Percentiles rank a stretch among this genome's conserved stretches.
These are phyloP conservation scores for Acanthamoeba culbertsoni DNA, from an alignment of 208 protist genomes.

Conservation along the genomic window DNA sequence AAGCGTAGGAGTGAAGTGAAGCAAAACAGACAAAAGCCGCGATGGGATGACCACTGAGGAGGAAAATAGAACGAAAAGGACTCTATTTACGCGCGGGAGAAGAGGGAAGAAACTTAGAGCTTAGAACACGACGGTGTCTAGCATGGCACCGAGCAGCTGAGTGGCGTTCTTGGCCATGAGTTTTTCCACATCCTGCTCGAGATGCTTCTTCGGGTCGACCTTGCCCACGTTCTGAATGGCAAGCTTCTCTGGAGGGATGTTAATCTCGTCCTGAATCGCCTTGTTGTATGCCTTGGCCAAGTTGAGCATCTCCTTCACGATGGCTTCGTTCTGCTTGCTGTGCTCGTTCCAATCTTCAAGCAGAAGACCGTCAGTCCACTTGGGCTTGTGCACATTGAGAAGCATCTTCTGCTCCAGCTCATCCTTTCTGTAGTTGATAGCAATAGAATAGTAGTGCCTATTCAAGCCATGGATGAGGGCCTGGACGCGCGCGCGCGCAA, in stretches of 20 bases:
- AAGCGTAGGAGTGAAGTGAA: conserved; percentile 52
- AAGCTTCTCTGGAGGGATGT: conserved; percentile 83
- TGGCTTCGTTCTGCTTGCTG: conserved; percentile 84
- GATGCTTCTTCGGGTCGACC: conserved; percentile 90
- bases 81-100: conserved; percentile 10
- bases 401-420: conserved; percentile 99
- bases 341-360: conserved; percentile 88
- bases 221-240: conserved; percentile 87
- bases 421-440: conserved; percentile 99
- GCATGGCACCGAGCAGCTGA: conserved; percentile 90
- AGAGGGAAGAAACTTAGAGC: neutral
- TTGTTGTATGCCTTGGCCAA: conserved; percentile 90
- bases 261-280: conserved; percentile 87
- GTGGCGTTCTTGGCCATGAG: conserved; percentile 91
- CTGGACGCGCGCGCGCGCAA: no score
- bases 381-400: conserved; percentile 99
- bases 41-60: neutral
- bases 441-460: conserved; percentile 99
- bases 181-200: conserved; percentile 84
- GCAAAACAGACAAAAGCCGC: conserved; percentile 18
- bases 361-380: conserved; percentile 97
- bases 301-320: conserved; percentile 85
- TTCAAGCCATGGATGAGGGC: conserved; percentile 97
- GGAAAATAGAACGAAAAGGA: neutral
- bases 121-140: conserved; percentile 93